A percentile compares a stretch with the other conserved stretches of the same genome.
phyloP scores from a whole-genome alignment of 176 grass and related monocot genomes.

The Avena eriantha region DNA sequence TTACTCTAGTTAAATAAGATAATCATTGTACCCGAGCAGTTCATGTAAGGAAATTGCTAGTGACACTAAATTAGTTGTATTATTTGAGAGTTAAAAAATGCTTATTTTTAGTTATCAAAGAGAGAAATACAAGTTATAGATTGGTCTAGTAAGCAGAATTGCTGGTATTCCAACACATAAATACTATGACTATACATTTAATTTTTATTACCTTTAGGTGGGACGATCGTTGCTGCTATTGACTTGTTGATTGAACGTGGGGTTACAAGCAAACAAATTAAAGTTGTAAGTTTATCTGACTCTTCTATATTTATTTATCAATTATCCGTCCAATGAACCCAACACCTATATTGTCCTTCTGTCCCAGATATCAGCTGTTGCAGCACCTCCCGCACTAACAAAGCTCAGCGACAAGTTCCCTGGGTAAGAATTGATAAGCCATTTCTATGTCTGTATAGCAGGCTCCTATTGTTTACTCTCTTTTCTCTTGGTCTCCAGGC shows the following conservation, averaged over 20 bases:
- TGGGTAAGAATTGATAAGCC: slow-evolving; percentile 59
- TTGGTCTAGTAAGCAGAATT: slow-evolving; percentile 17
- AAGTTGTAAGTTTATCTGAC: slow-evolving; percentile 70
- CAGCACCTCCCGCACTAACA: slow-evolving; percentile 87
- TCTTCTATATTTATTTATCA: background rate
- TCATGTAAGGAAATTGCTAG: slow-evolving; percentile 21
- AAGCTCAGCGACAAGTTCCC: slow-evolving; percentile 88
- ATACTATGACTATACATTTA: slow-evolving; percentile 23
- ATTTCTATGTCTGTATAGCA: slow-evolving; percentile 4
- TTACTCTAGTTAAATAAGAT: background rate
- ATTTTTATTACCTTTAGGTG: slow-evolving; percentile 72
- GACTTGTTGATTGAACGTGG: slow-evolving; percentile 91
- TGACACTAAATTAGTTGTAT: slow-evolving; percentile 20
- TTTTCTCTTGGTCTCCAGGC: slow-evolving; percentile 47
- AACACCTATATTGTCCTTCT: background rate
- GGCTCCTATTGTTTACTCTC: slow-evolving; percentile 18
- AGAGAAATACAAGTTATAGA: slow-evolving; percentile 18
- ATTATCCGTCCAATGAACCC: slow-evolving; percentile 8
- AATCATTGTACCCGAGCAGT: slow-evolving; percentile 26
- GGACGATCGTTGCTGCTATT: slow-evolving; percentile 88
- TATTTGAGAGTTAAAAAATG: slow-evolving; percentile 2
- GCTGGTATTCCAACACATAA: slow-evolving; percentile 24
- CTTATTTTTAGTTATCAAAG: slow-evolving; percentile 3
- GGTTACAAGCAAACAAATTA: slow-evolving; percentile 82
- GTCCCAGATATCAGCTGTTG: slow-evolving; percentile 87